A percentile compares a stretch with the other conserved stretches of the same genome.
Conservation (phyloP, 1,139 yeast genomes). For the Kurtzmaniella quercitrusa region DNA sequence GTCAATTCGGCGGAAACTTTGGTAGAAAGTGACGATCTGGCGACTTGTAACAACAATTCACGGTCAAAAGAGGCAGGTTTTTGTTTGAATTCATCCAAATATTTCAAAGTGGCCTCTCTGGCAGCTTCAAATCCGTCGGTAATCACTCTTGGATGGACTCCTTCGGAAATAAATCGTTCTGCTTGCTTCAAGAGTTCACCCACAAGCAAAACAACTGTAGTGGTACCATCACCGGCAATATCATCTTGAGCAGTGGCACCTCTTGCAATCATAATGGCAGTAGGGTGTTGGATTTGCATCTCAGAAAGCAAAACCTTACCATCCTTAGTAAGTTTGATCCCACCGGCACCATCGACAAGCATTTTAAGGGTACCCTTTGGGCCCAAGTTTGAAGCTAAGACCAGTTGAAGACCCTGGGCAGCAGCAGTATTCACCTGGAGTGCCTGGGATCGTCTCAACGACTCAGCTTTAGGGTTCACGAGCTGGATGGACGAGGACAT, state of each 20-base stretch:
- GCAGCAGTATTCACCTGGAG: conserved; percentile 92
- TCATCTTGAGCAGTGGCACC: conserved; percentile 99
- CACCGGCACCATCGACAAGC: conserved; percentile 96
- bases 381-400: conserved; percentile 85
- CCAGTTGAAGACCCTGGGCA: conserved; percentile 94
- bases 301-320: conserved; percentile 91
- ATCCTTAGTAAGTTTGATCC: conserved; percentile 91
- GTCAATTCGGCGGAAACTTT: conserved; percentile 76
- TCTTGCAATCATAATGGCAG: conserved; percentile 97
- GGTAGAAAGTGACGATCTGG: conserved; percentile 83
- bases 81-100: conserved; percentile 57
- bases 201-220: conserved; percentile 91
- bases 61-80: conserved; percentile 59
- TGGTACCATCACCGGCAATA: conserved; percentile 98
- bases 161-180: conserved; percentile 85
- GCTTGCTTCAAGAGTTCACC: conserved; percentile 96
- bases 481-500: conserved; percentile 73
- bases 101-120: conserved; percentile 67
- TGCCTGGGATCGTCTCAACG: conserved; percentile 90
- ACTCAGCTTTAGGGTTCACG: conserved; percentile 95
- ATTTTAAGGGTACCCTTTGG: conserved; percentile 97
- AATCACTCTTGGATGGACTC: conserved; percentile 91
- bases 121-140: conserved; percentile 96
- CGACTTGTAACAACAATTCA: conserved; percentile 86
- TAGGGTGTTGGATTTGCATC: conserved; percentile 99